Conservation (phyloP, 1,284 basidiomycete species). For the Gymnopus androsaceus region DNA sequence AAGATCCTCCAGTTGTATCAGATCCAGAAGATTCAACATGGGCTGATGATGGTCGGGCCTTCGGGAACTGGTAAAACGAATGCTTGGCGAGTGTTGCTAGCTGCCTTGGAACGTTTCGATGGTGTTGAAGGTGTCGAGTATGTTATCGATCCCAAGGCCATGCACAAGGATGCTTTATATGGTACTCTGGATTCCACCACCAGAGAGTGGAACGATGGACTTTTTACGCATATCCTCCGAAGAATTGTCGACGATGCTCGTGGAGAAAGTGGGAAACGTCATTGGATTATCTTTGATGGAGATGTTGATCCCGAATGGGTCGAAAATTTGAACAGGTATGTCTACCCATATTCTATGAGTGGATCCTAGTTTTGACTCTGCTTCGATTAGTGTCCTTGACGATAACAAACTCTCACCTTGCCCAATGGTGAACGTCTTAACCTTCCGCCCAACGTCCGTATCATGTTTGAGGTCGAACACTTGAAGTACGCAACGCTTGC, state of each 20-base stretch:
- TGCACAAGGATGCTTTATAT: constrained; percentile 97
- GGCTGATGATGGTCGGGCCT: constrained; percentile 99
- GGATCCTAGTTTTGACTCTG: background rate
- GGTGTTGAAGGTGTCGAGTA: constrained; percentile 92
- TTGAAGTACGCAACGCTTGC: constrained; percentile 96
- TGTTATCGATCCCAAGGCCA: constrained; percentile 99
- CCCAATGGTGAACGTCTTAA: constrained; percentile 99
- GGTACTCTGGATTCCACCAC: constrained; percentile 97
- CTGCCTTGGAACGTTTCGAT: constrained; percentile 90
- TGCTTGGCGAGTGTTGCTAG: constrained; percentile 93
- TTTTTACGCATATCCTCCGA: constrained; percentile 96
- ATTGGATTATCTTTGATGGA: constrained; percentile 99
- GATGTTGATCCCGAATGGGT: constrained; percentile 99
- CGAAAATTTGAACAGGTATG: constrained; percentile 96
- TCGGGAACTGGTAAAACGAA: constrained; percentile 97
- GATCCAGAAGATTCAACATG: constrained; percentile 99
- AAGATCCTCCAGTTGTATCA: constrained; percentile 99
- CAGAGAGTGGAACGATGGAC: constrained; percentile 98
- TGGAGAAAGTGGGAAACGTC: constrained; percentile 94
- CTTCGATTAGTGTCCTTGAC: constrained; percentile 81
- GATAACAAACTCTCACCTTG: constrained; percentile 98
- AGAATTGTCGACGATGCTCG: constrained; percentile 99
- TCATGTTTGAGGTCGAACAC: constrained; percentile 99
- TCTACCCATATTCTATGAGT: constrained; percentile 13
- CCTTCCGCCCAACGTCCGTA: constrained; percentile 94